Evolutionary conservation across 2,329 filamentous ascomycete genomes (phyloP).

Genomic region (Talaromyces islandicus): DNA sequence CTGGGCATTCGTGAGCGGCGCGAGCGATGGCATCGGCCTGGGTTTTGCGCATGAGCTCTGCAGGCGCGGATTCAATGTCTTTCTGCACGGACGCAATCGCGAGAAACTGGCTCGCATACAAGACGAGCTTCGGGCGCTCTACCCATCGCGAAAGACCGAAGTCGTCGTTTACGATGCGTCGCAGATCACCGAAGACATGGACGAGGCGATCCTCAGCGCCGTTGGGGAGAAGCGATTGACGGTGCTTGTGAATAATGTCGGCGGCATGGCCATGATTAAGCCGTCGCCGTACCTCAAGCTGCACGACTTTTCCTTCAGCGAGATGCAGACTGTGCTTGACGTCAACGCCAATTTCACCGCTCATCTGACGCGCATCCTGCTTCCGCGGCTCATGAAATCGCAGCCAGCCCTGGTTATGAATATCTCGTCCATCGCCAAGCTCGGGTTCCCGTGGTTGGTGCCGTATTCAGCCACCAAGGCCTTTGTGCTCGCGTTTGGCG

Average conservation of each 20-base stretch:
- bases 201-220: slow-evolving; percentile 19
- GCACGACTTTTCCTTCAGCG: slow-evolving; percentile 26
- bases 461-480: slow-evolving; percentile 45
- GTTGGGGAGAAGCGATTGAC: slow-evolving; percentile 41
- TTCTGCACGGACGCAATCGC: slow-evolving; percentile 52
- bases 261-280: slow-evolving; percentile 30
- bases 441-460: slow-evolving; percentile 43
- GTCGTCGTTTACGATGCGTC: slow-evolving; percentile 43
- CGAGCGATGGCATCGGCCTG: slow-evolving; percentile 51
- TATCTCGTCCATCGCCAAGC: slow-evolving; percentile 42
- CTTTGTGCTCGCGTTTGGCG: slow-evolving; percentile 38
- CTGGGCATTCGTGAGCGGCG: slow-evolving; percentile 50
- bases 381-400: slow-evolving; percentile 39
- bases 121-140: slow-evolving; percentile 32
- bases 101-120: slow-evolving; percentile 43
- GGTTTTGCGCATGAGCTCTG: slow-evolving; percentile 49
- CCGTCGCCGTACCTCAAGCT: slow-evolving; percentile 30
- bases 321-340: slow-evolving; percentile 40
- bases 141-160: slow-evolving; percentile 36
- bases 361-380: slow-evolving; percentile 42
- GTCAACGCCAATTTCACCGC: slow-evolving; percentile 48
- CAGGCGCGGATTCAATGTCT: slow-evolving; percentile 48
- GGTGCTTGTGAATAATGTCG: slow-evolving; percentile 54
- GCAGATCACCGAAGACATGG: slow-evolving; percentile 15
- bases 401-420: slow-evolving; percentile 46